Evolutionary conservation across 2,329 filamentous ascomycete genomes (phyloP), one percentile per base, ranked within the genome.

Genomic region (Claviceps monticola): DNA sequence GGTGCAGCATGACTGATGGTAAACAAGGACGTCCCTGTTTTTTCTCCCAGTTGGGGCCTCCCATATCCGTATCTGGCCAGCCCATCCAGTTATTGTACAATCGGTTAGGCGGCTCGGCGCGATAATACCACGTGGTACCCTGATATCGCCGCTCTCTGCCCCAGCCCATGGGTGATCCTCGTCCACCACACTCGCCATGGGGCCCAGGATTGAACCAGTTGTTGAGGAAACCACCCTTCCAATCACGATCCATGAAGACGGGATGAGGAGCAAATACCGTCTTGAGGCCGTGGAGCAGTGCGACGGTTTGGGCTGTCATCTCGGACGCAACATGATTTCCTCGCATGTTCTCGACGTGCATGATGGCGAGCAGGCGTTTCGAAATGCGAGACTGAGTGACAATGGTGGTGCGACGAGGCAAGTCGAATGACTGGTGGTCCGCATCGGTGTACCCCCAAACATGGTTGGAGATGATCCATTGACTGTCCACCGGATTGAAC

Each of bases 291-390:
- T 93, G 85, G 56, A 88, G 78, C 17, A 91, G 73, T 0, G 84
- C 80, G 26, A 84, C 78, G 0, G 84, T 84, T 51, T 84, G 82
- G 0, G 85, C 80, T 54, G 82, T 85, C 85, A 91, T 89, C 63
- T 91, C 86, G 0, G 85, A 86, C 53, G 83, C 84, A 59, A 90
- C 81, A 61, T 88, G 84, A 60, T 85, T 84, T 56, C 84, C 83
- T 14, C 78, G 74, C 56, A 84, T 72, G 50, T 86, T 86, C 64
- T 90, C 87, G 37, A 80, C 75, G 61, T 91, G 85, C 85, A 90
- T 90, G 55, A 82, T 75, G 57, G 87, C 77, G 37, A 91, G 71
- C 2, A 91, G 72, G 29, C 76, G 76, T 62, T 82, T 84, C 16
- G 85, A 89, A 7, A 88, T 71, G 50, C 86, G 80, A 1, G 83